phyloP scores from a whole-genome alignment of 1,139 yeast genomes.

The Barnettozyma hawaiiensis region DNA sequence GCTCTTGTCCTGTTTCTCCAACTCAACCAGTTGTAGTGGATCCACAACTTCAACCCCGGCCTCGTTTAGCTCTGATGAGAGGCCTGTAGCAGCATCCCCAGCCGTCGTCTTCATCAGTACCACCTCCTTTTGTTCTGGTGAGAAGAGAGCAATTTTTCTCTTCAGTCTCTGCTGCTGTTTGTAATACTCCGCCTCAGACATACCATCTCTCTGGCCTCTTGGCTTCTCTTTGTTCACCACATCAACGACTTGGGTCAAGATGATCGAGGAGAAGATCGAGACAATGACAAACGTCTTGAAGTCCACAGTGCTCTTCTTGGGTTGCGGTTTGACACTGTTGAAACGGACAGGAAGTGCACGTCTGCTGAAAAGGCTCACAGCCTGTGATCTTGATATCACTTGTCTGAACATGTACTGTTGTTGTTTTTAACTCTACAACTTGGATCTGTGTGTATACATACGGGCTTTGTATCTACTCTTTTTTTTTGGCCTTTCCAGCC shows the following conservation, averaged over 20 bases:
- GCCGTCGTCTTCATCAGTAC: conserved; percentile 15
- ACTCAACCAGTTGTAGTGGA: conserved; percentile 17
- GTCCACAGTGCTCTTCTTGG: conserved; percentile 31
- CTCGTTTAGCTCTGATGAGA: conserved; percentile 1
- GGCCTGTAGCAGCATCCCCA: too few species aligned
- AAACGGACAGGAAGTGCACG: not conserved
- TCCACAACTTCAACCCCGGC: conserved; percentile 17
- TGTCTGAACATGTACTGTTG: conserved; percentile 3
- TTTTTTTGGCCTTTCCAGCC: too few species aligned
- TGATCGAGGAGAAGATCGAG: conserved; percentile 46
- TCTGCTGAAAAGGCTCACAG: not conserved
- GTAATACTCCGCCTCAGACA: conserved; percentile 24
- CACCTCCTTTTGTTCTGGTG: conserved; percentile 21
- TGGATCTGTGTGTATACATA: too few species aligned
- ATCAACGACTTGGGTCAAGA: conserved; percentile 47
- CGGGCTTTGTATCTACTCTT: too few species aligned
- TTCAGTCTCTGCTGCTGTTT: conserved; percentile 25
- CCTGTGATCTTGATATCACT: not conserved
- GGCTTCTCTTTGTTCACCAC: conserved; percentile 49
- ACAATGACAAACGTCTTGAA: conserved; percentile 45
- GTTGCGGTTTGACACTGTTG: conserved; percentile 3
- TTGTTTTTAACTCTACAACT: too few species aligned
- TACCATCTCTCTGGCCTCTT: conserved; percentile 15
- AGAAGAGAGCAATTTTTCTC: conserved; percentile 20
- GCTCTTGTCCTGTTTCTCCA: conserved; percentile 20